Evolutionary conservation across 257 asterid species (phyloP), one percentile per base, ranked within the genome.

Genomic region (Apocynum venetum): DNA sequence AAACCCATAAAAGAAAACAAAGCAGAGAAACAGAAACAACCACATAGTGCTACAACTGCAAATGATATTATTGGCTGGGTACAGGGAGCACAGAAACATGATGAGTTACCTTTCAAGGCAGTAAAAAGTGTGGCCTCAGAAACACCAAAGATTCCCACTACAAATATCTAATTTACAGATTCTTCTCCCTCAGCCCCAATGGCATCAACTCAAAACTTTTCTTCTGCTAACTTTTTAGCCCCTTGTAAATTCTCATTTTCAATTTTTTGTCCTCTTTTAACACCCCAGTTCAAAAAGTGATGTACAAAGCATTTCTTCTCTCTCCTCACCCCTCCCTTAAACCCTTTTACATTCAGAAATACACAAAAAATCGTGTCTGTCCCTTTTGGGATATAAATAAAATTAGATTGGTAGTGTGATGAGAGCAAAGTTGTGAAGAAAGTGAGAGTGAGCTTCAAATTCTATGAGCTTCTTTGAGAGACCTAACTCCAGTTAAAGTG

Each of bases 121-220:
- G 72, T 8, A 35, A 40, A 49, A 83, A 80, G 82, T 85, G 82
- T 74, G 82, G 81, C 76, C 85, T 85, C 55, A 74, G 78, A 79
- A 87, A 81, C 80, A 80, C 81, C 82, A 80, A 86, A 88, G 88
- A 88, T 89, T 83, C 91, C 92, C 92, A 86, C 89, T 85, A 74
- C 77, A 85, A 81, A 72, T 65, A 85, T 77, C 86, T 75, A 74
- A 84, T 80, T 6, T 82, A 82, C 79, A 83, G 88, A 90, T 85
- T 86, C 87, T 47, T 64, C 56, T 71, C 36, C 48, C 67, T 46
- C 74, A 80, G 43, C 20, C 49, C 43, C 79, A 79, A 79, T 77
- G 80, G 79, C 82, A 77, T 71, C 89, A 84, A 85, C 71, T 76
- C 74, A 72, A 44, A 80, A 76, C 40, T 66, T 61, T 80, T 75